Conservation (phyloP, 2,329 filamentous ascomycete species). For the Pseudopyrenochaeta lycopersici region DNA sequence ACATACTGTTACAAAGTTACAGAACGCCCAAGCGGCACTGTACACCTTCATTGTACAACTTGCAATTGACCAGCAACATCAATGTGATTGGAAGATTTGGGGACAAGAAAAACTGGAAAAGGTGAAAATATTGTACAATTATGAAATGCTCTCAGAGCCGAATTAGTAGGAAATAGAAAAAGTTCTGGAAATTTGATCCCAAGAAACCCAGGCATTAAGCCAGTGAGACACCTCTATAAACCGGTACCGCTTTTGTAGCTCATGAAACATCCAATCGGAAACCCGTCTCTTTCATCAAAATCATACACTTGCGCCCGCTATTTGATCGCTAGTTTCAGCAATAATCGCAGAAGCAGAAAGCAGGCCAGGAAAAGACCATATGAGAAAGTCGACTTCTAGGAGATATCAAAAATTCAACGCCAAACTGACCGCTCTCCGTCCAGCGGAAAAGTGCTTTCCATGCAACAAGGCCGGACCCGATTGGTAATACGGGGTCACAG, state of each 20-base stretch:
- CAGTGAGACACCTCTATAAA: conserved; percentile 7
- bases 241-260: conserved; percentile 15
- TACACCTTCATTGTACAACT: neutral
- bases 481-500: neutral
- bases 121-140: conserved; percentile 1
- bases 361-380: neutral
- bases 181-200: conserved; percentile 6
- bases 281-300: conserved; percentile 20
- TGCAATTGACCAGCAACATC: neutral
- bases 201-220: conserved; percentile 6
- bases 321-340: conserved; percentile 15
- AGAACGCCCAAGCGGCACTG: neutral
- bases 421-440: conserved; percentile 10
- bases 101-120: neutral
- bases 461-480: conserved; percentile 5
- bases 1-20: too few species aligned
- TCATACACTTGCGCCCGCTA: conserved; percentile 14
- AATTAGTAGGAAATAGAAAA: conserved; percentile 1
- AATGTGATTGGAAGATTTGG: neutral
- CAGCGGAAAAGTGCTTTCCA: conserved; percentile 20
- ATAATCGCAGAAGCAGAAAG: neutral
- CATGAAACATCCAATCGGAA: conserved; percentile 4
- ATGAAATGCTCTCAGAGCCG: conserved; percentile 11
- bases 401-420: conserved; percentile 3
- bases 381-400: conserved; percentile 12